A percentile compares a stretch with the other conserved stretches of the same genome.
phyloP scores from a whole-genome alignment of 805 yeast genomes.

The Kodamaea hsintzibuensis region DNA sequence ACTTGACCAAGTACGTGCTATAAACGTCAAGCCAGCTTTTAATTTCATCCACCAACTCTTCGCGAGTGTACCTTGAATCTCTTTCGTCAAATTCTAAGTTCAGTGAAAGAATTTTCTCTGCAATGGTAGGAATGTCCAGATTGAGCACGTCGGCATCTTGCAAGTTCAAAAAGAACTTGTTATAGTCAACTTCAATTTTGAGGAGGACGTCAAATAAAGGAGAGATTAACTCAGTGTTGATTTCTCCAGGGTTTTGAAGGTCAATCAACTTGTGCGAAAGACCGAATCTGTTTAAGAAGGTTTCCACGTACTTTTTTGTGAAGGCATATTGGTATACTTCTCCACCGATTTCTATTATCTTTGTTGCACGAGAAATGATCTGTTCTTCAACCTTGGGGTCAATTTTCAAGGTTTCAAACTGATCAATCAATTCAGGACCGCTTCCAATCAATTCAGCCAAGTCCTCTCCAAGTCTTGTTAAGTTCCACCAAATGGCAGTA shows the following conservation, averaged over 20 bases:
- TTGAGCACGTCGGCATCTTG: slow-evolving; percentile 32
- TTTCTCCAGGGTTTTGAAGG: slow-evolving; percentile 33
- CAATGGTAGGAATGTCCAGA: slow-evolving; percentile 15
- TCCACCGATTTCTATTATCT: slow-evolving; percentile 62
- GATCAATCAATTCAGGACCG: slow-evolving; percentile 52
- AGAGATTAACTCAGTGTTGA: slow-evolving; percentile 47
- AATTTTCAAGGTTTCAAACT: slow-evolving; percentile 41
- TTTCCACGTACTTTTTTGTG: slow-evolving; percentile 54
- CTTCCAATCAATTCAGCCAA: slow-evolving; percentile 81
- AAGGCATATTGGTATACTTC: slow-evolving; percentile 65
- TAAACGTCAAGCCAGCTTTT: slow-evolving; percentile 56
- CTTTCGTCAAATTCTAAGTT: slow-evolving; percentile 17
- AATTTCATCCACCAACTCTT: slow-evolving; percentile 43
- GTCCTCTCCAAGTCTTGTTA: slow-evolving; percentile 80
- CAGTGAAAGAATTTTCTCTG: slow-evolving; percentile 23
- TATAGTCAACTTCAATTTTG: slow-evolving; percentile 71
- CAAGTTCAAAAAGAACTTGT: slow-evolving; percentile 69
- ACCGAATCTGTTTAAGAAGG: slow-evolving; percentile 71
- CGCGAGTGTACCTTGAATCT: slow-evolving; percentile 24
- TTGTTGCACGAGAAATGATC: slow-evolving; percentile 61
- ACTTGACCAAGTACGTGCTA: slow-evolving; percentile 42
- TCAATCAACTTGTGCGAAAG: slow-evolving; percentile 43
- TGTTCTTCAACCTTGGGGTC: slow-evolving; percentile 51
- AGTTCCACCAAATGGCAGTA: slow-evolving; percentile 88
- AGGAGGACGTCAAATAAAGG: slow-evolving; percentile 64